Evolutionary conservation across 192 early-diverging fungal species (phyloP).

Genomic region (Radiomyces spectabilis): DNA sequence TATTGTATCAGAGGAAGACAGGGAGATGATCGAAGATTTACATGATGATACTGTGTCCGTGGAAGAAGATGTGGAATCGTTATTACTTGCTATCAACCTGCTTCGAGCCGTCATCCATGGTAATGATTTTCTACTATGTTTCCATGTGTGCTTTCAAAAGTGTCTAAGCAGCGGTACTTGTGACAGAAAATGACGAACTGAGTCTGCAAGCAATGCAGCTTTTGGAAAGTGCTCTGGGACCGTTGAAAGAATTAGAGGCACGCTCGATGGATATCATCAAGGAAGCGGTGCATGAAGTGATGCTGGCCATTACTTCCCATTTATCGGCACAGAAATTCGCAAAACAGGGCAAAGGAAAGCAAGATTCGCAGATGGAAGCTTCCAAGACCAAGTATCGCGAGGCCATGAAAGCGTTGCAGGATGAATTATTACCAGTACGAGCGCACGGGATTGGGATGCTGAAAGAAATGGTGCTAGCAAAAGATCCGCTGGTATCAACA

Average conservation of each 20-base stretch:
- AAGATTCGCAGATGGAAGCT: constrained; percentile 16
- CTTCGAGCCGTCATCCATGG: constrained; percentile 56
- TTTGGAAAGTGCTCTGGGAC: constrained; percentile 16
- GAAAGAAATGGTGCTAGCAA: constrained; percentile 69
- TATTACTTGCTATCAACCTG: constrained; percentile 52
- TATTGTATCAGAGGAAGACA: constrained; percentile 20
- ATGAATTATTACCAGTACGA: constrained; percentile 76
- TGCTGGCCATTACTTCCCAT: constrained; percentile 35
- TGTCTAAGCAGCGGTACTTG: not conserved
- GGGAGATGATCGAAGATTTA: constrained; percentile 10
- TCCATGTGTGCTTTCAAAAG: not conserved
- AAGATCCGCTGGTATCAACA: constrained; percentile 51
- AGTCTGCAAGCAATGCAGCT: constrained; percentile 34
- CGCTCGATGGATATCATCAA: constrained; percentile 34
- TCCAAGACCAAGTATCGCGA: constrained; percentile 56
- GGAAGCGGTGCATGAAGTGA: constrained; percentile 37
- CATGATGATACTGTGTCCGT: constrained; percentile 24
- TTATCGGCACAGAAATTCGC: constrained; percentile 23
- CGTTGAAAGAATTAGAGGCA: constrained; percentile 29
- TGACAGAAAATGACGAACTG: constrained; percentile 39
- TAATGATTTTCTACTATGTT: too few relatives aligned
- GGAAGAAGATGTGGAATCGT: constrained; percentile 48
- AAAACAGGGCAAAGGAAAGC: not conserved
- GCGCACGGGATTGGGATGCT: constrained; percentile 84
- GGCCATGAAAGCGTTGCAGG: constrained; percentile 70